These are phyloP conservation scores for Pascua guehoae DNA, from an alignment of 1,284 basidiomycete species.

Conservation along the genomic window DNA sequence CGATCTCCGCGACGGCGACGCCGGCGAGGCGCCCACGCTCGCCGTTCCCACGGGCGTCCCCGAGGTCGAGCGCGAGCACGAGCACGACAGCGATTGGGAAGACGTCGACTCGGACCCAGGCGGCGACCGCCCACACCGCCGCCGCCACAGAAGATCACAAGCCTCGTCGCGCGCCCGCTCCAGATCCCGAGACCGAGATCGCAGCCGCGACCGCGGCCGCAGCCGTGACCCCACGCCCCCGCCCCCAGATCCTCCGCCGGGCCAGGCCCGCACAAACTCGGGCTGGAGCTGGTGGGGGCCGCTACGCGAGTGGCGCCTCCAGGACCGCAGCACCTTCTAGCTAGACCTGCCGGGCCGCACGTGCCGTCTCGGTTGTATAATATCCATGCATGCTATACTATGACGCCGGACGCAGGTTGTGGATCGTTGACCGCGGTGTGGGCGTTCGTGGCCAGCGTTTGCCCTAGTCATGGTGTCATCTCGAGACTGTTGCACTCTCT, in stretches of 20 bases:
- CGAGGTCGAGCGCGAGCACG: conserved; percentile 2
- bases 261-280: conserved; percentile 2
- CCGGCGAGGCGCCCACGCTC: too few species aligned
- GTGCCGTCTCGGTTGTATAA: background rate
- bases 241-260: too few species aligned
- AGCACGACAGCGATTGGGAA: conserved; percentile 10
- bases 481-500: too few species aligned
- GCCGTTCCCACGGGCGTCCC: background rate
- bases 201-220: background rate
- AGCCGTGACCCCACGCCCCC: too few species aligned
- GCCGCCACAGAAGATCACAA: too few species aligned
- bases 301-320: conserved; percentile 40
- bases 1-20: too few species aligned
- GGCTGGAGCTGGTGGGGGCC: conserved; percentile 49
- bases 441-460: background rate
- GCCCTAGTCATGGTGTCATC: background rate
- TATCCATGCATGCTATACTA: background rate
- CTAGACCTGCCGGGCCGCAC: background rate
- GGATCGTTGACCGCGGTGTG: background rate
- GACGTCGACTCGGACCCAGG: conserved; percentile 7
- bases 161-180: too few species aligned
- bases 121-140: background rate
- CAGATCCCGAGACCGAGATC: background rate
- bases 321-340: conserved; percentile 30
- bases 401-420: background rate